Evolutionary conservation across 257 asterid species (phyloP).

Genomic region (Solanum pimpinellifolium): DNA sequence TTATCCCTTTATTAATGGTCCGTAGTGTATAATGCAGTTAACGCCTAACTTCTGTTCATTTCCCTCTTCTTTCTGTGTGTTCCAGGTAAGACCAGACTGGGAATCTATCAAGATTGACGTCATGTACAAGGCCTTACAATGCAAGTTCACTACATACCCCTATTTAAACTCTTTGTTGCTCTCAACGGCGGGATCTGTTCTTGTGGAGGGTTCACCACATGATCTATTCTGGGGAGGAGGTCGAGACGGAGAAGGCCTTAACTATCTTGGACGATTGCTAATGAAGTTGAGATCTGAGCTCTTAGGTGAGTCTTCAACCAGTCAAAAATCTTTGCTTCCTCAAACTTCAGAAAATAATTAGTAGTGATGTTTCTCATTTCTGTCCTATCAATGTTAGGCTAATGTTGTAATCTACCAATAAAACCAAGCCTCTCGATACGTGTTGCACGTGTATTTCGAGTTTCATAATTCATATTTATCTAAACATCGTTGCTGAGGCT

Average conservation of each 20-base stretch:
- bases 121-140: slow-evolving; percentile 70
- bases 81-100: slow-evolving; percentile 84
- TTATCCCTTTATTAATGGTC: not conserved
- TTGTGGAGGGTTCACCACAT: slow-evolving; percentile 92
- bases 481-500: too few relatives aligned
- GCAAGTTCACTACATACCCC: slow-evolving; percentile 64
- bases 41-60: not conserved
- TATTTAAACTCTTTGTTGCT: slow-evolving; percentile 56
- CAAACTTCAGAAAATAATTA: slow-evolving; percentile 11
- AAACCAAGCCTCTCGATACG: not conserved
- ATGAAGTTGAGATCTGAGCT: slow-evolving; percentile 88
- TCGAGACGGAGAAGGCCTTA: slow-evolving; percentile 95
- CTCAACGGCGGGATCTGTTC: slow-evolving; percentile 76
- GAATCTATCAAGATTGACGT: slow-evolving; percentile 56
- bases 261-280: slow-evolving; percentile 87
- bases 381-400: not conserved
- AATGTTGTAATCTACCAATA: not conserved
- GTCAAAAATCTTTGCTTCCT: slow-evolving; percentile 3
- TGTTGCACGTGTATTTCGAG: not conserved
- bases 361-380: not conserved
- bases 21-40: not conserved
- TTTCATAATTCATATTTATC: not conserved
- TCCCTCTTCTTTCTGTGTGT: not conserved
- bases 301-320: slow-evolving; percentile 24
- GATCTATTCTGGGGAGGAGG: slow-evolving; percentile 99